phyloP scores from a whole-genome alignment of 805 yeast species.

The Candida stauntonica region DNA sequence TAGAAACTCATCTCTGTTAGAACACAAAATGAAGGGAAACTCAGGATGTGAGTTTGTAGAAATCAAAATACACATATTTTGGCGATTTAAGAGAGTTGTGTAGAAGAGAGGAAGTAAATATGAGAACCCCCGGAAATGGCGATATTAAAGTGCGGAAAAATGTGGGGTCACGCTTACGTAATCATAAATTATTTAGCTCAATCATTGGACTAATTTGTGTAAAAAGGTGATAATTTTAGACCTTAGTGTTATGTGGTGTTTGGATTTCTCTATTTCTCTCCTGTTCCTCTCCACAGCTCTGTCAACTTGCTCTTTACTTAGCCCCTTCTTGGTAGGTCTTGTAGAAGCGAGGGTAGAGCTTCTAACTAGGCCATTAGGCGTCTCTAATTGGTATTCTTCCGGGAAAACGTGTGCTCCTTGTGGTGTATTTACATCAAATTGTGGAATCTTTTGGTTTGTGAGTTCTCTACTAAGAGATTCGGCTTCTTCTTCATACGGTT shows the following conservation, averaged over 20 bases:
- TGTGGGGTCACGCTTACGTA: background rate
- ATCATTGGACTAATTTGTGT: constrained; percentile 20
- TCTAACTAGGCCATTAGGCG: constrained; percentile 62
- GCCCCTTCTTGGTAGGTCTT: constrained; percentile 5
- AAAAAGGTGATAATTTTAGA: too few relatives aligned
- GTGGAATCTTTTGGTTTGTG: constrained; percentile 4
- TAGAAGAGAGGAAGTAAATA: too few relatives aligned
- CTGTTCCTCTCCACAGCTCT: constrained; percentile 31
- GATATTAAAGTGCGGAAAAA: background rate
- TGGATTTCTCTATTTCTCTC: constrained; percentile 24
- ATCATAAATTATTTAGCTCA: background rate
- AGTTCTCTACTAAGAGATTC: constrained; percentile 6
- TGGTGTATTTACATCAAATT: constrained; percentile 12
- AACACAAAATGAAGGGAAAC: constrained; percentile 69
- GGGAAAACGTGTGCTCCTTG: constrained; percentile 41
- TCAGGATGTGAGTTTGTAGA: constrained; percentile 66
- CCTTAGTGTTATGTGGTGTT: constrained; percentile 17
- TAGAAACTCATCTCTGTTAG: constrained; percentile 86
- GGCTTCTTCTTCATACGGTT: constrained; percentile 7
- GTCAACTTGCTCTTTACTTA: constrained; percentile 25
- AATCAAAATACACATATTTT: constrained; percentile 71
- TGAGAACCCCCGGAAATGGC: background rate
- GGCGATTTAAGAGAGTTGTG: too few relatives aligned
- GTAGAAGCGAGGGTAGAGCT: constrained; percentile 36
- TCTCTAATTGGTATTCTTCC: constrained; percentile 63